These are phyloP conservation scores for Lactarius psammicola DNA, from an alignment of 768 basidiomycete genomes.

Conservation along the genomic window DNA sequence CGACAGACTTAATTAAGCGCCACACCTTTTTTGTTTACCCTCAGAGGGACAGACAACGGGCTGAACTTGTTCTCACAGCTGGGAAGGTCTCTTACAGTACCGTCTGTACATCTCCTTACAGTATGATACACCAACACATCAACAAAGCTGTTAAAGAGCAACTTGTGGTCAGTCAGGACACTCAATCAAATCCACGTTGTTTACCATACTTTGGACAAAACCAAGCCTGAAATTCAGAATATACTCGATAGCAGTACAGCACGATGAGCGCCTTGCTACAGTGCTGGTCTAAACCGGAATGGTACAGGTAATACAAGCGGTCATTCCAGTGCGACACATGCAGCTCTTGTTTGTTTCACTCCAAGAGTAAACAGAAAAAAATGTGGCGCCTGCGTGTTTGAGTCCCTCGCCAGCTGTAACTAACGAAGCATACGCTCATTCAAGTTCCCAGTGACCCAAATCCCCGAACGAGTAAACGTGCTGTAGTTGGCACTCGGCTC, in stretches of 20 bases:
- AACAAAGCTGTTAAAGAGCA: background rate
- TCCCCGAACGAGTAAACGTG: background rate
- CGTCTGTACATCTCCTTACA: background rate
- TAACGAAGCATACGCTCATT: background rate
- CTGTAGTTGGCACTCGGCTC: too few species aligned
- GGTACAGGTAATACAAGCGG: too few species aligned
- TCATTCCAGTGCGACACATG: too few species aligned
- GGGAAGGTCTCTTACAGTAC: background rate
- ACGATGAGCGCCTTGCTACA: background rate
- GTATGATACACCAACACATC: background rate
- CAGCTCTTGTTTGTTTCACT: too few species aligned
- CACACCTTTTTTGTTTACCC: background rate
- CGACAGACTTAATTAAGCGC: background rate
- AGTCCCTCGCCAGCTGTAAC: too few species aligned
- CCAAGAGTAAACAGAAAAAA: too few species aligned
- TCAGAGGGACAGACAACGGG: background rate
- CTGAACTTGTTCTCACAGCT: too few species aligned
- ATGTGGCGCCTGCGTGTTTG: too few species aligned
- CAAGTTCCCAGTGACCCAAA: background rate
- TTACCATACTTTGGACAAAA: background rate
- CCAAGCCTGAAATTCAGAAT: background rate
- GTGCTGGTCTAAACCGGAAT: too few species aligned
- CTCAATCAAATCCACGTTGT: background rate
- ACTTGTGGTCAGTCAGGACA: background rate
- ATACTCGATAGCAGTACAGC: background rate